phyloP scores from a whole-genome alignment of 2,329 filamentous ascomycete species.

The Helotiales sp. region DNA sequence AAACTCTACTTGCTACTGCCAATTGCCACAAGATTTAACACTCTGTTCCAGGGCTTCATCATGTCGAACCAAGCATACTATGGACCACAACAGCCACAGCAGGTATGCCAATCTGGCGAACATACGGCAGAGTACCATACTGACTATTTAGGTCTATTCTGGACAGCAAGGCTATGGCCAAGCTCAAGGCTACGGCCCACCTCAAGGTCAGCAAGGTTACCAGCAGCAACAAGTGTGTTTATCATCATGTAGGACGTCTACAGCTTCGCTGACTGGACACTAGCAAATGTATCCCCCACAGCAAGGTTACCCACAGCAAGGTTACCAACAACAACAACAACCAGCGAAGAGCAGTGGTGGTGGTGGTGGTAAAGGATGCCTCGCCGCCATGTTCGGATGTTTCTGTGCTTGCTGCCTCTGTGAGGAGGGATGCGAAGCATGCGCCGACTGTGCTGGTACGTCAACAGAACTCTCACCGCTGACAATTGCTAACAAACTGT shows the following conservation, averaged over 20 bases:
- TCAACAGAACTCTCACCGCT: not conserved
- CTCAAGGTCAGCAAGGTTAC: conserved; percentile 9
- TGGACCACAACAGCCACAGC: conserved; percentile 21
- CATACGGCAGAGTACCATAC: no score
- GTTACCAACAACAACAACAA: conserved; percentile 31
- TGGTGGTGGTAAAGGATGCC: conserved; percentile 42
- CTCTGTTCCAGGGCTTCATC: conserved; percentile 1
- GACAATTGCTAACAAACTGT: conserved; percentile 11
- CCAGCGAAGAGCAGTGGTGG: conserved; percentile 33
- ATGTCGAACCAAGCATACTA: conserved; percentile 42
- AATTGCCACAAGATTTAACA: not conserved
- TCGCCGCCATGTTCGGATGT: conserved; percentile 47
- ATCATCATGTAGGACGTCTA: not conserved
- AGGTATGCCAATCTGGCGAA: not conserved
- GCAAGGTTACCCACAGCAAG: conserved; percentile 42
- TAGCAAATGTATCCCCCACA: not conserved
- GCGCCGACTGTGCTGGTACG: conserved; percentile 42
- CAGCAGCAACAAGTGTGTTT: conserved; percentile 5
- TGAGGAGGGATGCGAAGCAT: conserved; percentile 52
- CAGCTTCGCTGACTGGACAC: not conserved
- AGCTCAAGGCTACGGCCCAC: no score
- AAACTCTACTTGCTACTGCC: not conserved
- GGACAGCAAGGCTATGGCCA: no score
- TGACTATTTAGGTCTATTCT: no score
- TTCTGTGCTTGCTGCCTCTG: conserved; percentile 53